Conservation (phyloP, 805 yeast species). For the Pichia pseudocactophila region DNA sequence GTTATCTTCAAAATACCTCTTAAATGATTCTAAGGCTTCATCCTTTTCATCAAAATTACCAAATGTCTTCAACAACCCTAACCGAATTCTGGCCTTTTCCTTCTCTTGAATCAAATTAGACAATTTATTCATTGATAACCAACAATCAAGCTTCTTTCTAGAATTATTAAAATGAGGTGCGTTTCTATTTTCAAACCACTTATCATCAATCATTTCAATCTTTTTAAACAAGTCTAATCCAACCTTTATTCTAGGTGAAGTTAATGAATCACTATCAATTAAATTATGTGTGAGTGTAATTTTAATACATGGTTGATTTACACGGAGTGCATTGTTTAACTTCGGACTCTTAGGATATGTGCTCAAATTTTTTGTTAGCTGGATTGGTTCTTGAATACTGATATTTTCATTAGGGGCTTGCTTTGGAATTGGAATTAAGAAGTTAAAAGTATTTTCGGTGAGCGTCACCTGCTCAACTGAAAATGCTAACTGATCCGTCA, state of each 20-base stretch:
- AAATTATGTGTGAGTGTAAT: slow-evolving; percentile 14
- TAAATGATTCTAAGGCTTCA: slow-evolving; percentile 2
- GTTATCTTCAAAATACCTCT: slow-evolving; percentile 4
- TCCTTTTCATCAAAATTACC: not conserved
- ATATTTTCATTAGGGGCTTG: slow-evolving; percentile 12
- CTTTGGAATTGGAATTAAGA: slow-evolving; percentile 22
- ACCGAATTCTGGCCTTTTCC: slow-evolving; percentile 14
- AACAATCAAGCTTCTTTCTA: slow-evolving; percentile 9
- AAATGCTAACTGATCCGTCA: slow-evolving; percentile 17
- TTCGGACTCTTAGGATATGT: slow-evolving; percentile 3
- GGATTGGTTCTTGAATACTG: slow-evolving; percentile 14
- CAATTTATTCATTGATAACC: slow-evolving; percentile 16
- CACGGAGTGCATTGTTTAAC: slow-evolving; percentile 4
- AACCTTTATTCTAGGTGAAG: slow-evolving; percentile 11
- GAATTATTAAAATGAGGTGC: slow-evolving; percentile 6
- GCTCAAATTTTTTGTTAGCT: not conserved
- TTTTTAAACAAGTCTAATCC: slow-evolving; percentile 12
- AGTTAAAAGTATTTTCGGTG: slow-evolving; percentile 14
- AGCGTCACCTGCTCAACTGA: slow-evolving; percentile 15
- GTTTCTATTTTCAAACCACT: slow-evolving; percentile 10
- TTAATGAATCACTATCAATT: slow-evolving; percentile 10
- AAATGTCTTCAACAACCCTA: slow-evolving; percentile 16
- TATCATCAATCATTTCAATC: slow-evolving; percentile 8
- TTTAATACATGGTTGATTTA: slow-evolving; percentile 11
- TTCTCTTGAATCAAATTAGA: slow-evolving; percentile 18